Evolutionary conservation across 768 basidiomycete genomes (phyloP).

Genomic region (Suillus clintonianus): DNA sequence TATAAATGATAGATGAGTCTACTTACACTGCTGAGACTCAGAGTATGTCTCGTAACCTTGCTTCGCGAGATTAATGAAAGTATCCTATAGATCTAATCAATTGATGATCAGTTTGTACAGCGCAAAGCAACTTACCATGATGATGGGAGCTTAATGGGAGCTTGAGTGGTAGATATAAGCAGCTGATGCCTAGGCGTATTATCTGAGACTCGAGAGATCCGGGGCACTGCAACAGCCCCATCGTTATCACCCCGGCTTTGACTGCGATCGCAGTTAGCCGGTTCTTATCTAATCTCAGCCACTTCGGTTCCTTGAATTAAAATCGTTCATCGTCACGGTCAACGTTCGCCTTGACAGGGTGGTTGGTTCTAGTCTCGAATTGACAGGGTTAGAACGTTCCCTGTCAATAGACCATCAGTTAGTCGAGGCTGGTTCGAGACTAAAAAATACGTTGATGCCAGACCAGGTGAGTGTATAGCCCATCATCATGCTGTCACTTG

Average conservation of each 20-base stretch:
- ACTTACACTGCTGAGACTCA: conserved; percentile 10
- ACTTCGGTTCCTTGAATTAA: neutral
- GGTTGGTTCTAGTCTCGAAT: neutral
- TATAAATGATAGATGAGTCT: conserved; percentile 6
- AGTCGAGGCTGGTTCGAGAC: too few relatives aligned
- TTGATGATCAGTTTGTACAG: neutral
- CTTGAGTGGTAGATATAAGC: conserved; percentile 2
- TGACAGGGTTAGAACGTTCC: too few relatives aligned
- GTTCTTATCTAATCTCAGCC: neutral
- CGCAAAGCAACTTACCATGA: conserved; percentile 23
- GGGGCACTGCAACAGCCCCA: neutral
- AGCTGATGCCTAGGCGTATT: neutral
- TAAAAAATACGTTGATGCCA: too few relatives aligned
- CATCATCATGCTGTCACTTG: too few relatives aligned
- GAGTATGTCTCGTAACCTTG: conserved; percentile 59
- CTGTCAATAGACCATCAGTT: too few relatives aligned
- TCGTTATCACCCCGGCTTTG: conserved; percentile 6
- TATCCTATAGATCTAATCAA: conserved; percentile 45
- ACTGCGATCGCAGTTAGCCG: neutral
- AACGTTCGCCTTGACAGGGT: too few relatives aligned
- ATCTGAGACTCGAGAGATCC: conserved; percentile 1
- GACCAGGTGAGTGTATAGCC: too few relatives aligned
- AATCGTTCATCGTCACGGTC: neutral
- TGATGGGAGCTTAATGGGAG: conserved; percentile 7
- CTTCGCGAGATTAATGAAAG: conserved; percentile 70